Conservation (phyloP, 2,329 filamentous ascomycete genomes). For the Aschersonia sp. region DNA sequence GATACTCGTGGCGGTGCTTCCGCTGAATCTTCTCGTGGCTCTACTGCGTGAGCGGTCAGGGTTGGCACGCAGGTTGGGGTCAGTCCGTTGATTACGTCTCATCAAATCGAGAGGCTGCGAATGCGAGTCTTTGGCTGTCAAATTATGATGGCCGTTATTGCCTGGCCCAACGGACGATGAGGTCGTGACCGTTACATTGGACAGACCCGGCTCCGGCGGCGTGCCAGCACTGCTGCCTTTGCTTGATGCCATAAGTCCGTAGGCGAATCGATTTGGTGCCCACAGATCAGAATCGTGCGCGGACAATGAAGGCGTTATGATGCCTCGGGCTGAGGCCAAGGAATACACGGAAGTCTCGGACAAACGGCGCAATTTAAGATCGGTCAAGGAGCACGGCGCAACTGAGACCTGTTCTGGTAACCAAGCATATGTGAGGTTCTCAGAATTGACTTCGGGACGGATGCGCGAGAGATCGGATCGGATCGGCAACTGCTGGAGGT, state of each 20-base stretch:
- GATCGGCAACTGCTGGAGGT: conserved; percentile 29
- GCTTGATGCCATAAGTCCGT: conserved; percentile 30
- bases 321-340: conserved; percentile 43
- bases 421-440: conserved; percentile 14
- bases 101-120: conserved; percentile 28
- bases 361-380: conserved; percentile 46
- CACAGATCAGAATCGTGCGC: conserved; percentile 36
- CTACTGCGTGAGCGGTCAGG: conserved; percentile 50
- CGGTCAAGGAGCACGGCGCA: conserved; percentile 32
- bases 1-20: conserved; percentile 69
- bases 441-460: conserved; percentile 15
- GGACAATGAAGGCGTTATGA: conserved; percentile 33
- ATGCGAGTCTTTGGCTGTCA: conserved; percentile 28
- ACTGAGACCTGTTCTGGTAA: conserved; percentile 35
- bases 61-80: conserved; percentile 25
- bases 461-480: conserved; percentile 33
- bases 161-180: conserved; percentile 25
- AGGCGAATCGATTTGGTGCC: conserved; percentile 24
- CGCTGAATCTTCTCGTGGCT: conserved; percentile 63
- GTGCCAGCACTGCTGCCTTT: conserved; percentile 22
- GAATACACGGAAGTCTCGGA: conserved; percentile 65
- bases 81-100: conserved; percentile 24
- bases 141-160: conserved; percentile 27
- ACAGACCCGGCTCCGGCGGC: conserved; percentile 35
- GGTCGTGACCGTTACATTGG: conserved; percentile 39